These are phyloP conservation scores for Begonia masoniana DNA, from an alignment of 306 rosid species.

Conservation along the genomic window DNA sequence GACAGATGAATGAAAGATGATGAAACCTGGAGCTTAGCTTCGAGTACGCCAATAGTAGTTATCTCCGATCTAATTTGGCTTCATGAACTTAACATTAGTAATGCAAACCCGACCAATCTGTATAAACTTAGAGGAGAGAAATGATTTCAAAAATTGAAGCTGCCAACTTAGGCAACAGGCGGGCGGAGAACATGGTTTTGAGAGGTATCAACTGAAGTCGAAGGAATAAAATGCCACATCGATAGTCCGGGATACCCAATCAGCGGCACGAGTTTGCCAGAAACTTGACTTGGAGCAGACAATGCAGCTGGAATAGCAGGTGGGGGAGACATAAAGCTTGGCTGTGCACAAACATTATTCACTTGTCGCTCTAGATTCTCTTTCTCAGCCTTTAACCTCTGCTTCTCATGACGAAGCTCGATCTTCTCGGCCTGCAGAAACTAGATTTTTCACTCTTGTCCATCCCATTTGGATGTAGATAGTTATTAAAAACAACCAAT, in stretches of 20 bases:
- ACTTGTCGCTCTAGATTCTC: constrained; percentile 53
- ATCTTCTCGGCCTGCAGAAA: constrained; percentile 73
- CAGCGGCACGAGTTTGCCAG: constrained; percentile 65
- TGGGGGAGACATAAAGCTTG: constrained; percentile 41
- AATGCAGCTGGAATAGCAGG: constrained; percentile 29
- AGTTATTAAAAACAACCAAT: too few relatives aligned
- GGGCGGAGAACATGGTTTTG: constrained; percentile 84
- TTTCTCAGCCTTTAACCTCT: constrained; percentile 67
- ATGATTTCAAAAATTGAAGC: neutral
- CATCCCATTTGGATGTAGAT: too few relatives aligned
- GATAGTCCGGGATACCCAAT: constrained; percentile 77
- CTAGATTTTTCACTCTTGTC: too few relatives aligned
- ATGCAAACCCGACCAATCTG: too few relatives aligned
- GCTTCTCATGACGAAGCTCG: constrained; percentile 90
- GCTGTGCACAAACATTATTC: constrained; percentile 33
- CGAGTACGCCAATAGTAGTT: too few relatives aligned
- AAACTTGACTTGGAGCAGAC: constrained; percentile 41
- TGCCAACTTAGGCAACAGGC: constrained; percentile 62
- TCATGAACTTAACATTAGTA: too few relatives aligned
- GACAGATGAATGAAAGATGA: too few relatives aligned
- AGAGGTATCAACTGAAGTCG: constrained; percentile 70
- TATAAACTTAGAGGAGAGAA: too few relatives aligned
- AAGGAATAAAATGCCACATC: constrained; percentile 94
- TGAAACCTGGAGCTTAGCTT: too few relatives aligned
- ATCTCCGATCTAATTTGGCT: too few relatives aligned